Percentiles rank a stretch among this genome's conserved stretches.
Conservation (phyloP, 331 rosid species). For the Acacia pycnantha region DNA sequence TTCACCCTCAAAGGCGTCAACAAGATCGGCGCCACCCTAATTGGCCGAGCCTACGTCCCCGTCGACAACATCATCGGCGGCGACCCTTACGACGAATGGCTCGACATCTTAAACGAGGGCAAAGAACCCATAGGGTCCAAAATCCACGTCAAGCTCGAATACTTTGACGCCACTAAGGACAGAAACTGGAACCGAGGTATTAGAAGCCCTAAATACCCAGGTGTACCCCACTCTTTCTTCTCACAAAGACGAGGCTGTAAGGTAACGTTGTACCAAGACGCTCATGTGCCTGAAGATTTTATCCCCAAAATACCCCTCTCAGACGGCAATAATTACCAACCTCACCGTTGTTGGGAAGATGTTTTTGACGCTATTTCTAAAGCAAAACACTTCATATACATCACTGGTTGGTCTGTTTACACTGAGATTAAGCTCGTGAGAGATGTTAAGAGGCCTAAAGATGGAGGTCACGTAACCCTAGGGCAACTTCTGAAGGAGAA, state of each 20-base stretch:
- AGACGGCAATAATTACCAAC: slow-evolving; percentile 66
- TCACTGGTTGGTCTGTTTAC: slow-evolving; percentile 92
- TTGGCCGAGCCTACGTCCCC: slow-evolving; percentile 90
- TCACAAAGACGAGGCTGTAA: slow-evolving; percentile 82
- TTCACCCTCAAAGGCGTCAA: slow-evolving; percentile 87
- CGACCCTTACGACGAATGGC: slow-evolving; percentile 73
- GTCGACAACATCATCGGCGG: slow-evolving; percentile 56
- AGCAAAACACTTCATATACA: slow-evolving; percentile 78
- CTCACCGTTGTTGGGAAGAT: slow-evolving; percentile 96
- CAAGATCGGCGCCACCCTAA: slow-evolving; percentile 83
- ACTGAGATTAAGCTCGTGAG: slow-evolving; percentile 73
- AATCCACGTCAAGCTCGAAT: slow-evolving; percentile 81
- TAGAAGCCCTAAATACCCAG: slow-evolving; percentile 80
- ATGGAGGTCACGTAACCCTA: slow-evolving; percentile 64
- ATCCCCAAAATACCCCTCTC: slow-evolving; percentile 78
- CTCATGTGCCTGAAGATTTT: slow-evolving; percentile 86
- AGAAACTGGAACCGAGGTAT: slow-evolving; percentile 76
- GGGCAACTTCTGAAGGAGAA: slow-evolving; percentile 86
- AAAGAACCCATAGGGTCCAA: slow-evolving; percentile 67
- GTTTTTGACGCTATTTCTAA: slow-evolving; percentile 81
- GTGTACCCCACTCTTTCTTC: slow-evolving; percentile 85
- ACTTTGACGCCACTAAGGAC: slow-evolving; percentile 70
- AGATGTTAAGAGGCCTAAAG: slow-evolving; percentile 79
- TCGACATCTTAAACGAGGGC: slow-evolving; percentile 58
- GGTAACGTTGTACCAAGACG: slow-evolving; percentile 84